Evolutionary conservation across 148 eudicot genomes (phyloP), one percentile per base, ranked within the genome.

Genomic region (Suaeda aralocaspica): DNA sequence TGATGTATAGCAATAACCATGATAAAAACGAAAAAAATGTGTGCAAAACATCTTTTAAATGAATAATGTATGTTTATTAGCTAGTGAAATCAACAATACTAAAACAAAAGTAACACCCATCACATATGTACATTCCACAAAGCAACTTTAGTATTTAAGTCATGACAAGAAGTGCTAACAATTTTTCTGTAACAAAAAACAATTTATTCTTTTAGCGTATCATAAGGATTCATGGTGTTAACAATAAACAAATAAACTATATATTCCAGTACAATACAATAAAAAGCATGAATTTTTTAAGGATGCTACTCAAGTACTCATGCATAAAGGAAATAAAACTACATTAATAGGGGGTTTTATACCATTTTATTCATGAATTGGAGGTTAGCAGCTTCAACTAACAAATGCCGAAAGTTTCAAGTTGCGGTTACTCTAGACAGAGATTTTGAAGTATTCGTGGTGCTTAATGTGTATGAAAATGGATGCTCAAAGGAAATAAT

Each of bases 291-390:
- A 22, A 22, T 63, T 62, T n/a, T 63, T 39, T 4, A 42, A 41
- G 19, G 49, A 63, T n/a, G n/a, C n/a, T n/a, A n/a, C n/a, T n/a
- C n/a, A 9, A 41, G 18, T 63, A 63, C 11, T 11, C 3, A 3
- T 49, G 19, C 19, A 41, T 24, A 63, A 63, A 39, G 49, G 30
- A 41, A 42, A 42, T 19, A 63, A 41, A 63, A 41, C 9, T 39
- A 63, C 18, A 63, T 21, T 49, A 42, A 22, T 11, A 63, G 50
- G 36, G 50, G 50, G 41, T 4, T 57, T 19, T 49, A 14, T 66
- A 66, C 70, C 70, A 50, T 66, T 36, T 36, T 3, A 50, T 66
- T 50, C 44, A 49, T 66, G 70, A 7, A 65, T 6, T 16, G 12
- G 34, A 63, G 22, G 50, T 41, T 21, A 22, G 50, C 19, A 39